A percentile compares a stretch with the other conserved stretches of the same genome.
Evolutionary conservation across 2,329 filamentous ascomycete genomes (phyloP).

Genomic region (Graphilbum ipis-grandicollis): DNA sequence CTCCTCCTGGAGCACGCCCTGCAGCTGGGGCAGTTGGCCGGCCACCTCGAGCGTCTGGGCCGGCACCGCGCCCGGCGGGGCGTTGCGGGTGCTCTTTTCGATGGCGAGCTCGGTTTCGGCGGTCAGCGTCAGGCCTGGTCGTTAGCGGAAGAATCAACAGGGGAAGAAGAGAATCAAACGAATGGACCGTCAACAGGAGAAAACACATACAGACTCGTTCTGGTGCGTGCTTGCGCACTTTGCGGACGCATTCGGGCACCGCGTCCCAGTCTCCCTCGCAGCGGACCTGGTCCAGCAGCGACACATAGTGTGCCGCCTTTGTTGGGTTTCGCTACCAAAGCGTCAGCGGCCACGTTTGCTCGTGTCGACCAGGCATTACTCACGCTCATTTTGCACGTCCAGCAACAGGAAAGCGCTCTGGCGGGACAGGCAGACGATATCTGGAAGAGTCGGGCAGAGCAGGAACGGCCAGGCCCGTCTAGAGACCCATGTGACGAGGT

Average conservation of each 20-base stretch:
- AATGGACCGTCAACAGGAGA: background rate
- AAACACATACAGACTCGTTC: constrained; percentile 56
- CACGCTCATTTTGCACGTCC: background rate
- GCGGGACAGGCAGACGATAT: too few species aligned
- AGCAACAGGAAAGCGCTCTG: too few species aligned
- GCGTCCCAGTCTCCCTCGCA: constrained; percentile 78
- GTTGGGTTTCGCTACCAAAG: background rate
- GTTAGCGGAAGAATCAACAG: constrained; percentile 7
- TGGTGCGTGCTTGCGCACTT: constrained; percentile 86
- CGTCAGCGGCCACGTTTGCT: too few species aligned
- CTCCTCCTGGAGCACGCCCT: constrained; percentile 41
- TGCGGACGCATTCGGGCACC: constrained; percentile 76
- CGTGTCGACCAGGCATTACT: too few species aligned
- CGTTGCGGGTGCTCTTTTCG: constrained; percentile 32
- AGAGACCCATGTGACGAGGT: background rate
- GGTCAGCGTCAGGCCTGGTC: constrained; percentile 47
- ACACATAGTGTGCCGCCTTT: constrained; percentile 72
- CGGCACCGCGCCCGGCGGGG: constrained; percentile 19
- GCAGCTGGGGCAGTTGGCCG: constrained; percentile 30
- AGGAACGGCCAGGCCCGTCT: background rate
- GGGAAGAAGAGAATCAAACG: constrained; percentile 1
- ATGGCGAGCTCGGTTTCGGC: constrained; percentile 54
- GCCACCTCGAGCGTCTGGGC: constrained; percentile 26
- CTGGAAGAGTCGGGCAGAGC: too few species aligned
- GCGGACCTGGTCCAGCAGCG: constrained; percentile 67